Evolutionary conservation across 1,139 yeast genomes (phyloP), one percentile per base, ranked within the genome.

Genomic region (Kodamaea ohmeri): DNA sequence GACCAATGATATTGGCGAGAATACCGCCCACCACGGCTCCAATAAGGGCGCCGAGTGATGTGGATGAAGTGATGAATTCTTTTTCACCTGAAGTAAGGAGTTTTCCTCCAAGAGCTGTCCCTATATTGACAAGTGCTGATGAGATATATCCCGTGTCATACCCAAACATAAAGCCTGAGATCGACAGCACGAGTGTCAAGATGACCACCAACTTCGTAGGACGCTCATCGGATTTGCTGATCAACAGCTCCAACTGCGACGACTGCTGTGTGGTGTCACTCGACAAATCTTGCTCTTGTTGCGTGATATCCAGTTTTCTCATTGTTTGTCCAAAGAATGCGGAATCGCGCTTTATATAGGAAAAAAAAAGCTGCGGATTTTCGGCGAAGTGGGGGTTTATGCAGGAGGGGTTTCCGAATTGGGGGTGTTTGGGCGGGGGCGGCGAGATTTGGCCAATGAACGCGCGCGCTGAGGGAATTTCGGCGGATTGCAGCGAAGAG

Each of bases 101-200:
- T 38, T 51, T 51, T 38, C 65, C 60, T 36, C 70, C 69, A 46
- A 90, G 73, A 55, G 86, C 96, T 5, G 80, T 76, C 5, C 92
- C 89, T 35, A 90, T 78, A 31, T 88, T 80, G 13, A 89, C 95
- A 53, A 90, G 70, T 0, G 97, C 97, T 12, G 95, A 82, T 1
- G 97, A 89, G 33, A 90, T 88, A 61, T 90, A 90, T 44, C 97
- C 97, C 0, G 97, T 90, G 60, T 90, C 97, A 56, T 90, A 90
- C 47, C 97, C 97, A 63, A 89, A 90, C 88, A 90, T 80, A 61
- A 89, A 89, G 4, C 97, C 97, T 2, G 96, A 88, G 45, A 90
- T 82, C 7, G 96, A 88, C 0, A 96, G 83, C 12, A 87, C 80
- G 39, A 83, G 67, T 0, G 96, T 86, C 40, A 90, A 63, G 25